A percentile compares a stretch with the other conserved stretches of the same genome.
Conservation (phyloP, 1,139 yeast species). For the Candida gigantensis region DNA sequence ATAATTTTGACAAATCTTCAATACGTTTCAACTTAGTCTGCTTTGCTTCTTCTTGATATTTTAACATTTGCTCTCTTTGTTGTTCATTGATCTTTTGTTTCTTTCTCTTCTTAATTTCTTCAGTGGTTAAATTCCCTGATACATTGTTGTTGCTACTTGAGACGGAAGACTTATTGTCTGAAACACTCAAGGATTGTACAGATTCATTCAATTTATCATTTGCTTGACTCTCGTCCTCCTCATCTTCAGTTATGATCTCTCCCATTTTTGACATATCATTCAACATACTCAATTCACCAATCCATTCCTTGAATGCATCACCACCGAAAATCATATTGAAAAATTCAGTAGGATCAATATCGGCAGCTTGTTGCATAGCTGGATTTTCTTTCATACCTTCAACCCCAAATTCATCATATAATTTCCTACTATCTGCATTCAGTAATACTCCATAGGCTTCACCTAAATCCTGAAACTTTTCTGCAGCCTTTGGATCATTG, state of each 20-base stretch:
- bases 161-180: slow-evolving; percentile 5
- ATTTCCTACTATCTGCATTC: slow-evolving; percentile 36
- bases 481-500: slow-evolving; percentile 79
- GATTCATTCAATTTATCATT: slow-evolving; percentile 2
- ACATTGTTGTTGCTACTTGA: background rate
- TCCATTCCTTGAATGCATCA: slow-evolving; percentile 59
- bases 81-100: slow-evolving; percentile 47
- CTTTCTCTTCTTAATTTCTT: slow-evolving; percentile 26
- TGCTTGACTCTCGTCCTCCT: slow-evolving; percentile 10
- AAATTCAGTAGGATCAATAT: slow-evolving; percentile 46
- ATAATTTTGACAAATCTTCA: slow-evolving; percentile 48
- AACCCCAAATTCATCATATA: slow-evolving; percentile 46
- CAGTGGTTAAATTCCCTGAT: slow-evolving; percentile 17
- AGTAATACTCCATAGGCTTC: slow-evolving; percentile 49
- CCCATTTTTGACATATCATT: slow-evolving; percentile 77
- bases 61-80: slow-evolving; percentile 55
- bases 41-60: slow-evolving; percentile 56
- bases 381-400: slow-evolving; percentile 40
- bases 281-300: slow-evolving; percentile 87
- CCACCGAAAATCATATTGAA: slow-evolving; percentile 92
- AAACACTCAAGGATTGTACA: slow-evolving; percentile 2
- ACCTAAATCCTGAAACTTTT: slow-evolving; percentile 86
- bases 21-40: slow-evolving; percentile 56
- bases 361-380: slow-evolving; percentile 26
- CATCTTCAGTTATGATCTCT: slow-evolving; percentile 52